Conservation (phyloP, 768 basidiomycete genomes). For the Terana coerulea region DNA sequence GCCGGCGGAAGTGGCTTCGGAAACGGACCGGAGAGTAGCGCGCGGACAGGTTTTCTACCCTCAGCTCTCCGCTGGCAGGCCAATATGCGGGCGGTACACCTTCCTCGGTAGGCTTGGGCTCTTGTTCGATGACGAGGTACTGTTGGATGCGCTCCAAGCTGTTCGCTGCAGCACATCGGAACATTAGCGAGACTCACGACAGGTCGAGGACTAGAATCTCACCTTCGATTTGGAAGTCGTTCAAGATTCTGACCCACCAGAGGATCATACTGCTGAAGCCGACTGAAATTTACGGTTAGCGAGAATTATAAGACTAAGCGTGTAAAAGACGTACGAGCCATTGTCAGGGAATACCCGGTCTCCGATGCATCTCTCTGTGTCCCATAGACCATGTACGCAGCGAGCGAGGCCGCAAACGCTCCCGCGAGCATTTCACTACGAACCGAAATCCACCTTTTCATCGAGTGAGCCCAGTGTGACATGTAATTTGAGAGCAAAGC, state of each 20-base stretch:
- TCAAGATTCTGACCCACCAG: slow-evolving; percentile 42
- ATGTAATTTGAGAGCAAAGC: background rate
- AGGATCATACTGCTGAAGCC: slow-evolving; percentile 55
- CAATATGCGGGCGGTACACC: slow-evolving; percentile 61
- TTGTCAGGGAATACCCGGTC: slow-evolving; percentile 37
- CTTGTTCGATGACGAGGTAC: slow-evolving; percentile 56
- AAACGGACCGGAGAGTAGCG: slow-evolving; percentile 35
- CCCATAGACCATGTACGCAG: slow-evolving; percentile 51
- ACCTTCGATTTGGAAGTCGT: slow-evolving; percentile 41
- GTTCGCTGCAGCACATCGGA: slow-evolving; percentile 1
- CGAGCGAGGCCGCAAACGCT: slow-evolving; percentile 45
- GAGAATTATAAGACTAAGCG: background rate
- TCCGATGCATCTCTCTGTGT: slow-evolving; percentile 37
- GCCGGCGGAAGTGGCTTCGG: background rate
- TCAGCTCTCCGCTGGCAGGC: slow-evolving; percentile 55
- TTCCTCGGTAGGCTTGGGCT: slow-evolving; percentile 35
- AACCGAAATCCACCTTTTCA: slow-evolving; percentile 19
- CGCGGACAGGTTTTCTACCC: slow-evolving; percentile 49
- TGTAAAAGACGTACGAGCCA: slow-evolving; percentile 34
- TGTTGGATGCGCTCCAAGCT: slow-evolving; percentile 50
- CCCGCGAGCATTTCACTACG: slow-evolving; percentile 56
- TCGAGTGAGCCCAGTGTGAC: background rate
- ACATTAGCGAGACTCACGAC: background rate
- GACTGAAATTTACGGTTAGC: slow-evolving; percentile 25
- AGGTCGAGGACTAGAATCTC: no score